Conservation (phyloP, 2,329 filamentous ascomycete genomes). For the Stachybotrys chartarum region DNA sequence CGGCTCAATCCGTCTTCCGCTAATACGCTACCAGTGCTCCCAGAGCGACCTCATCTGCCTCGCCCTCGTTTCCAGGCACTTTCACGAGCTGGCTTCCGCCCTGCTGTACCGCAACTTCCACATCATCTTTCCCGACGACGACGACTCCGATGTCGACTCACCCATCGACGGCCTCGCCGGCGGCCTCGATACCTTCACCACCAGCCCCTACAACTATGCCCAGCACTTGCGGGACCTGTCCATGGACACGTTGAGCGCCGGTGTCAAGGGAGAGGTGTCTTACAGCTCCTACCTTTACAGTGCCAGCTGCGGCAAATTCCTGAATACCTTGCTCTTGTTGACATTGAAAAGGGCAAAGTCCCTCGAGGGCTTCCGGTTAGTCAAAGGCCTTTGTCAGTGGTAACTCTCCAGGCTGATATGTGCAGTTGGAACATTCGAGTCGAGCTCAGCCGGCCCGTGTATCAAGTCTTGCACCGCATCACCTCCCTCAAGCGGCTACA, state of each 20-base stretch:
- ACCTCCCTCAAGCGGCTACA: slow-evolving; percentile 44
- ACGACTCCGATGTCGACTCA: slow-evolving; percentile 42
- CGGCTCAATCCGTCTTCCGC: no score
- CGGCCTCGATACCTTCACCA: slow-evolving; percentile 53
- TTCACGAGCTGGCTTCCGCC: slow-evolving; percentile 49
- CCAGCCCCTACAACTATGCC: slow-evolving; percentile 58
- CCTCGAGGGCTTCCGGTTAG: slow-evolving; percentile 51
- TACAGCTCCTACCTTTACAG: slow-evolving; percentile 49
- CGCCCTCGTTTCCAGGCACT: slow-evolving; percentile 49
- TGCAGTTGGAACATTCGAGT: slow-evolving; percentile 57
- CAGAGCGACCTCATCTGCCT: slow-evolving; percentile 48
- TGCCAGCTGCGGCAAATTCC: slow-evolving; percentile 53
- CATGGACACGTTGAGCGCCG: slow-evolving; percentile 47
- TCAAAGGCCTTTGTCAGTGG: slow-evolving; percentile 3
- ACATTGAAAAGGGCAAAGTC: slow-evolving; percentile 46
- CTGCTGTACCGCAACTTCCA: slow-evolving; percentile 53
- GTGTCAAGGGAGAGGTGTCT: slow-evolving; percentile 43
- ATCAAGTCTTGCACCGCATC: slow-evolving; percentile 48
- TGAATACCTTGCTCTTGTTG: slow-evolving; percentile 53
- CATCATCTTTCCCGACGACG: slow-evolving; percentile 55
- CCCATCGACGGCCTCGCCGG: slow-evolving; percentile 50
- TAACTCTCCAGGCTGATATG: slow-evolving; percentile 1
- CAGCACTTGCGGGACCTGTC: slow-evolving; percentile 47
- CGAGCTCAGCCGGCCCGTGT: slow-evolving; percentile 52
- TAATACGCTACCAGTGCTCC: slow-evolving; percentile 32